Evolutionary conservation across 345 rosid species (phyloP).

Genomic region (Acer negundo): DNA sequence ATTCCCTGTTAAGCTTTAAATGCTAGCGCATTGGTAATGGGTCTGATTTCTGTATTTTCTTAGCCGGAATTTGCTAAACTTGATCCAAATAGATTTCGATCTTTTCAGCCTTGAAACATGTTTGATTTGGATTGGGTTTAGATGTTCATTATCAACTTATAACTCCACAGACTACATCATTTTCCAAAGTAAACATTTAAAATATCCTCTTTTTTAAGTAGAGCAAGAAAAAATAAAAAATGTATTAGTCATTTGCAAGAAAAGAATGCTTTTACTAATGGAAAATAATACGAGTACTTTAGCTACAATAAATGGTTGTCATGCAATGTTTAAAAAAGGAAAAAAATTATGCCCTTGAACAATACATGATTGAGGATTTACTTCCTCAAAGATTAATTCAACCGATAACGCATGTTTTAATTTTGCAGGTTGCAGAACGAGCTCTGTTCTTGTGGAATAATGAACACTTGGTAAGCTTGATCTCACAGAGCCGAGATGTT

Average conservation of each 20-base stretch:
- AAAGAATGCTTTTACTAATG: neutral
- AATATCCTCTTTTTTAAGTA: too few species aligned
- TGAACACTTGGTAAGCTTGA: constrained; percentile 54
- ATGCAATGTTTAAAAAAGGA: neutral
- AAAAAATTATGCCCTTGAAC: neutral
- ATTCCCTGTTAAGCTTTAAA: too few species aligned
- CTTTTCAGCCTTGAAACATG: neutral
- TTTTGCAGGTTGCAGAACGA: constrained; percentile 63
- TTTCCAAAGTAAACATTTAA: neutral
- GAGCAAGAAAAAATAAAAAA: too few species aligned
- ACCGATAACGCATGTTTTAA: neutral
- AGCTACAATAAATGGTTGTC: neutral
- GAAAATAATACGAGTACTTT: neutral
- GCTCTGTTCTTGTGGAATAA: constrained; percentile 69
- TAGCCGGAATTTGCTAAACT: neutral
- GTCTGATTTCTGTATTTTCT: neutral
- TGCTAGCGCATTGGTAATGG: neutral
- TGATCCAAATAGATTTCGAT: neutral
- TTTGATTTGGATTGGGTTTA: neutral
- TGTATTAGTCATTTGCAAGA: neutral
- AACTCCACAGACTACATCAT: neutral
- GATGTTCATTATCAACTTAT: neutral
- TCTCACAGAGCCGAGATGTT: constrained; percentile 47
- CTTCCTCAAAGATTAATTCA: neutral
- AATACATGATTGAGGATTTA: neutral